phyloP scores from a whole-genome alignment of 352 stramenopile genomes.

The Globisporangium alternatum region DNA sequence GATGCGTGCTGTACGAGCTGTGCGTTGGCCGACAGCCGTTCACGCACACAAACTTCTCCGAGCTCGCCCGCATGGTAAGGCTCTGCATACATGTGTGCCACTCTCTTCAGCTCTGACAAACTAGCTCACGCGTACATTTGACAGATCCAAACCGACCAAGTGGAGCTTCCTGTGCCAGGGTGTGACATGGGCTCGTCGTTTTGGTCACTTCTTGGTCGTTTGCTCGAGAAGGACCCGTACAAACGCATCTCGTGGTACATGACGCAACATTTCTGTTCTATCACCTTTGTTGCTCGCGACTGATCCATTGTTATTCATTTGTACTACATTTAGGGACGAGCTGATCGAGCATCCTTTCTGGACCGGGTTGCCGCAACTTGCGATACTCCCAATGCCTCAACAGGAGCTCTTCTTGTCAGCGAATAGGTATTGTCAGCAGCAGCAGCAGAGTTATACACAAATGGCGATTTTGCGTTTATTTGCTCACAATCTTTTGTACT shows the following conservation, averaged over 20 bases:
- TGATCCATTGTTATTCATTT: not conserved
- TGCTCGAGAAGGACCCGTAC: slow-evolving; percentile 74
- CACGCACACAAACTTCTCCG: slow-evolving; percentile 65
- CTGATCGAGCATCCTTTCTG: slow-evolving; percentile 75
- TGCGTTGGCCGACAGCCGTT: slow-evolving; percentile 65
- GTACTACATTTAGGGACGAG: slow-evolving; percentile 37
- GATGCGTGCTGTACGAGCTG: slow-evolving; percentile 79
- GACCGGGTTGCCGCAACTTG: slow-evolving; percentile 26
- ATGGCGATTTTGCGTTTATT: not conserved
- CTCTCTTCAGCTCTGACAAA: not conserved
- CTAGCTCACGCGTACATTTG: slow-evolving; percentile 9
- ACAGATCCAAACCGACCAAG: slow-evolving; percentile 66
- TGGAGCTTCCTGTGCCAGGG: slow-evolving; percentile 43
- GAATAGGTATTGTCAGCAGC: slow-evolving; percentile 5
- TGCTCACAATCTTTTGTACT: not conserved
- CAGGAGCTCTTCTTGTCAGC: slow-evolving; percentile 59
- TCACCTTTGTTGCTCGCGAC: not conserved
- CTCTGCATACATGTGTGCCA: not conserved
- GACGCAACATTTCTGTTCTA: not conserved
- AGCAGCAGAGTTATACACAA: not conserved
- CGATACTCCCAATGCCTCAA: slow-evolving; percentile 38
- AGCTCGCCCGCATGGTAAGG: slow-evolving; percentile 65
- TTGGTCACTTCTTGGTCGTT: slow-evolving; percentile 44
- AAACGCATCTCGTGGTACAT: slow-evolving; percentile 71
- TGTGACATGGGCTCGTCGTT: slow-evolving; percentile 57